A percentile compares a stretch with the other conserved stretches of the same genome.
phyloP scores from a whole-genome alignment of 2,329 filamentous ascomycete species.

The Thyridium curvatum region DNA sequence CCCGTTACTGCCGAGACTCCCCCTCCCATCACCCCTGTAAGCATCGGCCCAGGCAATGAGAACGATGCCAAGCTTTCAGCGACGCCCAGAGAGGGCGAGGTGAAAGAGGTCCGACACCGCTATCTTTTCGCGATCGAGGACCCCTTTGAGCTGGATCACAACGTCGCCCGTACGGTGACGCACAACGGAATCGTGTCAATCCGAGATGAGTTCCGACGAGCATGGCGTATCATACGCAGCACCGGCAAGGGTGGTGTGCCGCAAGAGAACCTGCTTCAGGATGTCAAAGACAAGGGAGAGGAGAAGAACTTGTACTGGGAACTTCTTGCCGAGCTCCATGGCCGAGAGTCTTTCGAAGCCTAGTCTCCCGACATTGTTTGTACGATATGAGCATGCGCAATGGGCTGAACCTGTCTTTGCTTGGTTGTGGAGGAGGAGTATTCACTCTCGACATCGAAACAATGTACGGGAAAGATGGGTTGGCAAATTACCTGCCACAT shows the following conservation, averaged over 20 bases:
- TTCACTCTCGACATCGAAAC: no score
- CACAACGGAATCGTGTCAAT: constrained; percentile 77
- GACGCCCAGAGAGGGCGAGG: constrained; percentile 26
- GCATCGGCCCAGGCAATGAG: background rate
- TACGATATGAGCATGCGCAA: no score
- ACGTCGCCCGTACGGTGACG: constrained; percentile 80
- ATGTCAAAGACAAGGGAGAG: constrained; percentile 31
- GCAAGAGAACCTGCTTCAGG: constrained; percentile 45
- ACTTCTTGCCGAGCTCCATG: constrained; percentile 34
- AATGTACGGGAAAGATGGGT: no score
- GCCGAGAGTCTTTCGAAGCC: constrained; percentile 10
- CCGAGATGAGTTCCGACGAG: constrained; percentile 76
- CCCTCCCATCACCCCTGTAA: background rate
- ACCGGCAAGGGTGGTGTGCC: constrained; percentile 30
- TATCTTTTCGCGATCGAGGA: constrained; percentile 90
- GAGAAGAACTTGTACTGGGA: constrained; percentile 27
- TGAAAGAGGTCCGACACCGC: constrained; percentile 69
- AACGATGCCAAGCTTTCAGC: constrained; percentile 5
- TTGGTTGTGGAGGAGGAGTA: no score
- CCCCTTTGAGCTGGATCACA: constrained; percentile 83
- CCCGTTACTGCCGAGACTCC: background rate
- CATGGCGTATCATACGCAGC: constrained; percentile 62
- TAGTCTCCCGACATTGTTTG: no score
- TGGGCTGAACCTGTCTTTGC: no score
- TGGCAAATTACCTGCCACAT: no score